Conservation (phyloP, 495 filamentous ascomycete genomes). For the Penicillium samsonianum region DNA sequence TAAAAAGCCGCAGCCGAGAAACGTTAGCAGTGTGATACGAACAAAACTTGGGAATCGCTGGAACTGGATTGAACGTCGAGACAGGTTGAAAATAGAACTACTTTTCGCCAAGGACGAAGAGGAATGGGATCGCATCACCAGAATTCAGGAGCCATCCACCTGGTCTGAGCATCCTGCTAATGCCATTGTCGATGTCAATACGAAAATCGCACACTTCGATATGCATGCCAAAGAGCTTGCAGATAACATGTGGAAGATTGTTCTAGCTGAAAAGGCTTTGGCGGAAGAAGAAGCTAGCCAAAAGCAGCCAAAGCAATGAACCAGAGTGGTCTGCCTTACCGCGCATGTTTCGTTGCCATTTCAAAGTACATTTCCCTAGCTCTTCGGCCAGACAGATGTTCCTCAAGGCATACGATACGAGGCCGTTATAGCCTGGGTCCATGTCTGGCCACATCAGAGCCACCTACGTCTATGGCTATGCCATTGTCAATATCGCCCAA, state of each 20-base stretch:
- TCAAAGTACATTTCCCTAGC: background rate
- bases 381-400: background rate
- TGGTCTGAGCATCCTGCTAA: slow-evolving; percentile 29
- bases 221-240: slow-evolving; percentile 33
- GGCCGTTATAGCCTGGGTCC: background rate
- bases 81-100: slow-evolving; percentile 35
- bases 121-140: slow-evolving; percentile 52
- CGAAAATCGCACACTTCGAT: slow-evolving; percentile 29
- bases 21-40: slow-evolving; percentile 57
- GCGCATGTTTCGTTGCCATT: background rate
- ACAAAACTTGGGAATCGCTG: slow-evolving; percentile 51
- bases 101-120: slow-evolving; percentile 58
- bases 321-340: background rate
- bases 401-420: no score
- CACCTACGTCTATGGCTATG: background rate
- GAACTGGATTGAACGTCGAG: slow-evolving; percentile 31
- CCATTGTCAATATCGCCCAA: background rate
- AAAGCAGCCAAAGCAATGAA: slow-evolving; percentile 14
- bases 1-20: slow-evolving; percentile 65
- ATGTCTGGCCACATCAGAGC: background rate
- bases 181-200: slow-evolving; percentile 22
- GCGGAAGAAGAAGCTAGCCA: slow-evolving; percentile 36
- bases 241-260: slow-evolving; percentile 44
- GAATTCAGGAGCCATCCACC: slow-evolving; percentile 16
- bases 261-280: slow-evolving; percentile 43